Conservation (phyloP, 305 asterid species). For the Solanum hybrid region DNA sequence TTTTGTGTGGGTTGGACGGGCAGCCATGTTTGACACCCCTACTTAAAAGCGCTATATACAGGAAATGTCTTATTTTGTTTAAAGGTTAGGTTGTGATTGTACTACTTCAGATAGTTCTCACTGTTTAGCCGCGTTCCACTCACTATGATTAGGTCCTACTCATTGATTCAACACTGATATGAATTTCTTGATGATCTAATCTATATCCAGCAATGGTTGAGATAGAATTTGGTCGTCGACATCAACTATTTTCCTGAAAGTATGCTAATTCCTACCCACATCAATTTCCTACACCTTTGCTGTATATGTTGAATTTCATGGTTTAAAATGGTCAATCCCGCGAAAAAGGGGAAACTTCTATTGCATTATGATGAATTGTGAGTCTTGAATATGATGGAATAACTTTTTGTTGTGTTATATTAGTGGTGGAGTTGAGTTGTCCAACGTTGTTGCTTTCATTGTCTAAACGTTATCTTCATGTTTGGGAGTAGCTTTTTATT, state of each 20-base stretch:
- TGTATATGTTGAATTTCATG: not conserved
- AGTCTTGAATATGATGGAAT: not conserved
- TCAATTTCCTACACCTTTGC: constrained; percentile 1
- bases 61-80: not conserved
- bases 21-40: not conserved
- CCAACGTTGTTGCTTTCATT: not conserved
- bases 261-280: not conserved
- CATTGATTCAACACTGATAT: constrained; percentile 7
- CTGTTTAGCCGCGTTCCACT: not conserved
- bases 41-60: not conserved
- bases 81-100: not conserved
- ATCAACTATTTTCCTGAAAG: not conserved
- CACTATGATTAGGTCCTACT: not conserved
- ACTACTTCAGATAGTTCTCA: not conserved
- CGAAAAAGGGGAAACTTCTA: not conserved
- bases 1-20: not conserved
- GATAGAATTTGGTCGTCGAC: not conserved
- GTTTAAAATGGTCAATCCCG: constrained; percentile 9
- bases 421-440: not conserved
- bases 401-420: not conserved
- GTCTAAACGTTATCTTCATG: not conserved
- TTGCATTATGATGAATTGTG: constrained; percentile 3
- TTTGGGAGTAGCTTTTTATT: not conserved
- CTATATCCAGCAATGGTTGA: not conserved
- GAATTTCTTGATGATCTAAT: not conserved